Percentiles rank a stretch among this genome's conserved stretches.
These are phyloP conservation scores for Chlorociboria aeruginascens DNA, from an alignment of 495 filamentous ascomycete species.

Conservation along the genomic window DNA sequence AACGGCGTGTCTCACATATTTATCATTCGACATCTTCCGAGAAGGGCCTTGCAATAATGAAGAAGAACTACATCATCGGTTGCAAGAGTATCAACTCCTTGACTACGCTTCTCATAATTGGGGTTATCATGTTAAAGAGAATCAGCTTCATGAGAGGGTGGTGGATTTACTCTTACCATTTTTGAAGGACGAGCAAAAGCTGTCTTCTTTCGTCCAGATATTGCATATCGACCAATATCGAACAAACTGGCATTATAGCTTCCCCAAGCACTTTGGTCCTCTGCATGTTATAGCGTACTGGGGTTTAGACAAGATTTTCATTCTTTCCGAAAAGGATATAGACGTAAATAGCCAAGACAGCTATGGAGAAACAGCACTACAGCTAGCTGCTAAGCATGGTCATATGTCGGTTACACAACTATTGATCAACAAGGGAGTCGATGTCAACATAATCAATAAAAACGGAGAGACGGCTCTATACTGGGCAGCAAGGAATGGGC, in stretches of 20 bases:
- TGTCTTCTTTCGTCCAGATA: background rate
- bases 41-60: background rate
- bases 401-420: conserved; percentile 12
- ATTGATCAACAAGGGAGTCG: conserved; percentile 12
- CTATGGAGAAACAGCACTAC: background rate
- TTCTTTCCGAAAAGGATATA: background rate
- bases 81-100: conserved; percentile 2
- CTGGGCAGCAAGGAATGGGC: background rate
- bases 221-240: conserved; percentile 2
- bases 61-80: conserved; percentile 21
- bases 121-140: conserved; percentile 3
- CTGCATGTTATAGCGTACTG: too few species aligned
- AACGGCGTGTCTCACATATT: conserved; percentile 2
- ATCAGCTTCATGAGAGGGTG: background rate
- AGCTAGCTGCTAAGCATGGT: background rate
- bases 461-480: background rate
- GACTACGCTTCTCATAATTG: conserved; percentile 5
- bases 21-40: conserved; percentile 4
- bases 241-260: background rate
- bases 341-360: background rate
- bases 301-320: too few species aligned
- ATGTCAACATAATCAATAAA: conserved; percentile 13
- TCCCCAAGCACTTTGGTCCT: too few species aligned
- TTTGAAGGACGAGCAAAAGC: background rate
- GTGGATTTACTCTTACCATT: background rate